phyloP scores from a whole-genome alignment of 306 rosid genomes.

The Calophaca sinica region DNA sequence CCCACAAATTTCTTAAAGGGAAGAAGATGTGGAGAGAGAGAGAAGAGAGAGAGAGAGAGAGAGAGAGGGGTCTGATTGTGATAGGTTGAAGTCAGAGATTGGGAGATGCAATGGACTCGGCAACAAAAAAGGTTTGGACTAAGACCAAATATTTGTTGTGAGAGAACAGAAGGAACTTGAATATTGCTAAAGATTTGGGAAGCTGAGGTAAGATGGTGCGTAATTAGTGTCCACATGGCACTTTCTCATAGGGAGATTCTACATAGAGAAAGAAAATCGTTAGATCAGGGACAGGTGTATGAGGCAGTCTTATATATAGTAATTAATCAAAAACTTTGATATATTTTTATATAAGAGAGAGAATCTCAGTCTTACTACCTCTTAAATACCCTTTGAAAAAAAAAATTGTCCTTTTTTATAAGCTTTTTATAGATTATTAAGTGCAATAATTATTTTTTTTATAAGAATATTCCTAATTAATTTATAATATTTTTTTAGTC shows the following conservation, averaged over 20 bases:
- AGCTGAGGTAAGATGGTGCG: conserved; percentile 63
- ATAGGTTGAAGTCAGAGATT: conserved; percentile 44
- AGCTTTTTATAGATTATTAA: too few relatives aligned
- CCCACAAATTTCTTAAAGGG: conserved; percentile 39
- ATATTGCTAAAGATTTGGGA: neutral
- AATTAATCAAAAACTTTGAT: neutral
- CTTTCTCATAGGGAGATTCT: neutral
- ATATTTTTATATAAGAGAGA: neutral
- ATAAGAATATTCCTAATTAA: too few relatives aligned
- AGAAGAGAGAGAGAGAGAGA: too few relatives aligned
- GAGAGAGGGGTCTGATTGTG: neutral
- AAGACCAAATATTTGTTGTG: conserved; percentile 49
- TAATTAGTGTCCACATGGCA: conserved; percentile 47
- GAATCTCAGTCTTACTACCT: too few relatives aligned
- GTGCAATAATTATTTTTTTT: too few relatives aligned
- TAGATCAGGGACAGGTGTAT: conserved; percentile 32
- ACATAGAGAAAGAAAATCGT: neutral
- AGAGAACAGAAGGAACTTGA: neutral
- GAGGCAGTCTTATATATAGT: conserved; percentile 17
- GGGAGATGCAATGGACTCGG: conserved; percentile 61
- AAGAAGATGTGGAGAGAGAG: conserved; percentile 4
- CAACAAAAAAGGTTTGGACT: conserved; percentile 60
- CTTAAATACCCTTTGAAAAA: too few relatives aligned
- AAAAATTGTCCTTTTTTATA: too few relatives aligned
- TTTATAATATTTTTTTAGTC: too few relatives aligned